phyloP scores from a whole-genome alignment of 768 basidiomycete genomes.

The Grammothele lineata region DNA sequence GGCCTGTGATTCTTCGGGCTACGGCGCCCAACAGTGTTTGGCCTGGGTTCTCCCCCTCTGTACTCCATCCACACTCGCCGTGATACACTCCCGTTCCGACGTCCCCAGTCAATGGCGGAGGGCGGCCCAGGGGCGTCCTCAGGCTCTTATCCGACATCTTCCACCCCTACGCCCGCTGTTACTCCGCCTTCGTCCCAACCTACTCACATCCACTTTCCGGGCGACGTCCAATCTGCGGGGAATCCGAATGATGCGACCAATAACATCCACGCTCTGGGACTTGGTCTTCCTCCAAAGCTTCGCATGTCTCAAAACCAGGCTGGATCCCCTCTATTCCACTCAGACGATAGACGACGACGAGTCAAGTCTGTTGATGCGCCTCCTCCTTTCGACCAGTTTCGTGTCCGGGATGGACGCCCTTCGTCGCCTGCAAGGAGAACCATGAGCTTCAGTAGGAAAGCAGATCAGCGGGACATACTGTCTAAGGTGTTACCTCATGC shows the following conservation, averaged over 20 bases:
- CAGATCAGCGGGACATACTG: constrained; percentile 8
- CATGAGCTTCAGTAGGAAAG: constrained; percentile 4
- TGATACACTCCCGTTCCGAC: no score
- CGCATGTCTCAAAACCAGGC: constrained; percentile 9
- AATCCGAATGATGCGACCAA: constrained; percentile 3
- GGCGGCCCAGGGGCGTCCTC: constrained; percentile 19
- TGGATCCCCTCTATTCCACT: constrained; percentile 6
- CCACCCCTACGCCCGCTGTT: constrained; percentile 7
- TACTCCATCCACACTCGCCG: no score
- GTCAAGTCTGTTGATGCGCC: constrained; percentile 27
- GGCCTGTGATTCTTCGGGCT: no score
- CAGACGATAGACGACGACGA: constrained; percentile 24
- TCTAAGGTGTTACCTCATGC: constrained; percentile 3
- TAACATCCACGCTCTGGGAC: constrained; percentile 20
- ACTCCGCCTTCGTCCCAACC: constrained; percentile 8
- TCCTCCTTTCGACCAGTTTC: constrained; percentile 1
- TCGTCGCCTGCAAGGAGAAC: constrained; percentile 4
- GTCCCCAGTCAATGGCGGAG: constrained; percentile 36
- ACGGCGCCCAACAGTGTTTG: no score
- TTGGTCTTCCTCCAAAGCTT: constrained; percentile 23
- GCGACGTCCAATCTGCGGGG: constrained; percentile 9
- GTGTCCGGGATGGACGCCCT: not conserved
- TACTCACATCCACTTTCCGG: constrained; percentile 33
- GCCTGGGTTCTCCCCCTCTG: no score
- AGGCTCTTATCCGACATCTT: constrained; percentile 16